Percentiles rank a stretch among this genome's conserved stretches.
phyloP scores from a whole-genome alignment of 2,329 filamentous ascomycete species.

The Cladosporium velox region DNA sequence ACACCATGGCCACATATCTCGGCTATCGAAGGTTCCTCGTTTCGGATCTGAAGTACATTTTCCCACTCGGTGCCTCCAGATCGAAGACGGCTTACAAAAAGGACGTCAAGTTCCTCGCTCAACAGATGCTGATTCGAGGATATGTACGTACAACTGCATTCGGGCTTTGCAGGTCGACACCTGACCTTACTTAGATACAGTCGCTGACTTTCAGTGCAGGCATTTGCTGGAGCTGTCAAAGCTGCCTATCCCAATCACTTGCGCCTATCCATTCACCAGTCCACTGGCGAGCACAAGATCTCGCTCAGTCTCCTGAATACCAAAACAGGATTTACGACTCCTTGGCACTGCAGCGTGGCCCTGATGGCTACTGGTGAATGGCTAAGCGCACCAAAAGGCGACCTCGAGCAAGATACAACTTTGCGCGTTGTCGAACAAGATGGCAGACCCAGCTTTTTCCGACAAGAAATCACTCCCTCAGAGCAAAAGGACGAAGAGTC shows the following conservation, averaged over 20 bases:
- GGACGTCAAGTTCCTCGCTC: conserved; percentile 24
- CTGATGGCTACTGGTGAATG: not conserved
- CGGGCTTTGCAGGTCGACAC: not conserved
- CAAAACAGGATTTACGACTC: conserved; percentile 4
- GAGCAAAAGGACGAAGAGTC: not conserved
- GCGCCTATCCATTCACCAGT: conserved; percentile 13
- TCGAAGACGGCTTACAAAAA: conserved; percentile 24
- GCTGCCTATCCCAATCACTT: conserved; percentile 3
- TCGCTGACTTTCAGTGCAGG: not conserved
- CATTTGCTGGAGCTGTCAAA: not conserved
- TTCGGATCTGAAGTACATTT: conserved; percentile 24
- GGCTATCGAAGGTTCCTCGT: not conserved
- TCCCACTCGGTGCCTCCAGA: conserved; percentile 19
- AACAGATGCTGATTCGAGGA: conserved; percentile 27
- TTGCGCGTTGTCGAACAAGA: not conserved
- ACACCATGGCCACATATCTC: not conserved
- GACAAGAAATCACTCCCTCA: not conserved
- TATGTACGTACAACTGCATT: conserved; percentile 20
- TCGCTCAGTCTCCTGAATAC: not conserved
- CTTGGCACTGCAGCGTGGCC: conserved; percentile 6
- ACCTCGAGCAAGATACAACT: not conserved
- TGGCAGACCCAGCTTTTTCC: not conserved
- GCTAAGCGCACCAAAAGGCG: not conserved
- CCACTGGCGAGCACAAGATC: conserved; percentile 2
- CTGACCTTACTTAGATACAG: not conserved